A percentile compares a stretch with the other conserved stretches of the same genome.
These are phyloP conservation scores for Trichothecium sympodiale DNA, from an alignment of 2,329 filamentous ascomycete genomes.

Conservation along the genomic window DNA sequence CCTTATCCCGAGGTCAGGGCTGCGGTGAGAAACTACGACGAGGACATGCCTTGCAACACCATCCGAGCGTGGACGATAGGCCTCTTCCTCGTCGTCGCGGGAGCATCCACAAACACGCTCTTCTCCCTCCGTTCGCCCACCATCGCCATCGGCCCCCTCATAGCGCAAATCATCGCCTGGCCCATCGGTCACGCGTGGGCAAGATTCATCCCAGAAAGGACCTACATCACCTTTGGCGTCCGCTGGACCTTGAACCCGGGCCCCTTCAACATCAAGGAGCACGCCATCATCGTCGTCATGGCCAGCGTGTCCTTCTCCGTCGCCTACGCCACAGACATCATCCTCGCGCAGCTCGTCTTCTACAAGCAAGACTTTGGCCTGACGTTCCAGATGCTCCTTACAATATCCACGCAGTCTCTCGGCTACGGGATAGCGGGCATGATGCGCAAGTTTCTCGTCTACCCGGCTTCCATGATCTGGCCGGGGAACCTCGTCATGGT, in stretches of 20 bases:
- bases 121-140: slow-evolving; percentile 52
- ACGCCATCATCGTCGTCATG: slow-evolving; percentile 58
- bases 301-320: slow-evolving; percentile 59
- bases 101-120: slow-evolving; percentile 51
- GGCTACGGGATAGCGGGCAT: slow-evolving; percentile 61
- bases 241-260: slow-evolving; percentile 53
- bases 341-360: slow-evolving; percentile 60
- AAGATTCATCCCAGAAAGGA: slow-evolving; percentile 35
- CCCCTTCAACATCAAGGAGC: slow-evolving; percentile 61
- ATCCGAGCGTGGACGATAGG: slow-evolving; percentile 55
- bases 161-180: slow-evolving; percentile 55
- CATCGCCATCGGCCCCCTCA: slow-evolving; percentile 48
- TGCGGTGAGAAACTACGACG: slow-evolving; percentile 53
- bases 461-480: slow-evolving; percentile 66
- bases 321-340: slow-evolving; percentile 64
- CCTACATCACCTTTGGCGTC: slow-evolving; percentile 40
- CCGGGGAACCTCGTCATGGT: slow-evolving; percentile 55
- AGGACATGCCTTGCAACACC: slow-evolving; percentile 55
- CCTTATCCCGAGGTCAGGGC: slow-evolving; percentile 57
- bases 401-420: slow-evolving; percentile 57
- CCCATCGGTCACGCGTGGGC: slow-evolving; percentile 53
- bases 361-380: slow-evolving; percentile 62
- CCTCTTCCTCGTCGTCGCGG: slow-evolving; percentile 40
- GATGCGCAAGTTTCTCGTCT: slow-evolving; percentile 52
- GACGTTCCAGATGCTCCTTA: slow-evolving; percentile 53